Percentiles rank a stretch among this genome's conserved stretches.
Evolutionary conservation across 164 flowering plant species (phyloP).

Genomic region (Paratinospora sagittata): DNA sequence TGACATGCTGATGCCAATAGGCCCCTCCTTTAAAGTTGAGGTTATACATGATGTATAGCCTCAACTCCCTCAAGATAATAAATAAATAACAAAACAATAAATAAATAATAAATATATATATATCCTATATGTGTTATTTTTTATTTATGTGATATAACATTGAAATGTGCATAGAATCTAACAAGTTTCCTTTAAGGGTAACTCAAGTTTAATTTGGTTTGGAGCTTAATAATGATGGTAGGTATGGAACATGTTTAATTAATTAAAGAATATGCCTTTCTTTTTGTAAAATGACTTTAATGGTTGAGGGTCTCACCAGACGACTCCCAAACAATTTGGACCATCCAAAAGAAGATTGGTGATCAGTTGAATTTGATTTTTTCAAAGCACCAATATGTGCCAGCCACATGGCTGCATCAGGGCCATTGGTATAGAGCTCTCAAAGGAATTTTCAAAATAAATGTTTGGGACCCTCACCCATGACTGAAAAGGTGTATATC

Average conservation of each 20-base stretch:
- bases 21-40: neutral
- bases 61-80: neutral
- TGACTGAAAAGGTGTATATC: neutral
- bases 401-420: neutral
- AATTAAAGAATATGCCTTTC: neutral
- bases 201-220: neutral
- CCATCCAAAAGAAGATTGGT: neutral
- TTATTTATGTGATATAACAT: neutral
- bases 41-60: neutral
- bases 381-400: neutral
- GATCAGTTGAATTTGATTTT: neutral
- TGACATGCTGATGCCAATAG: conserved; percentile 16
- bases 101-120: too few relatives aligned
- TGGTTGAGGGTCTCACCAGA: conserved; percentile 1
- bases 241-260: neutral
- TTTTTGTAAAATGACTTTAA: neutral
- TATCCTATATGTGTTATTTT: neutral
- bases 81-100: neutral
- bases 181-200: neutral
- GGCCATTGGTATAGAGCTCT: neutral
- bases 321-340: conserved; percentile 1
- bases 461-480: neutral
- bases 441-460: neutral
- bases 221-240: neutral
- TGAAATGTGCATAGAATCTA: neutral